Conservation (phyloP, 106 monocot genomes). For the Agapanthus africanus region DNA sequence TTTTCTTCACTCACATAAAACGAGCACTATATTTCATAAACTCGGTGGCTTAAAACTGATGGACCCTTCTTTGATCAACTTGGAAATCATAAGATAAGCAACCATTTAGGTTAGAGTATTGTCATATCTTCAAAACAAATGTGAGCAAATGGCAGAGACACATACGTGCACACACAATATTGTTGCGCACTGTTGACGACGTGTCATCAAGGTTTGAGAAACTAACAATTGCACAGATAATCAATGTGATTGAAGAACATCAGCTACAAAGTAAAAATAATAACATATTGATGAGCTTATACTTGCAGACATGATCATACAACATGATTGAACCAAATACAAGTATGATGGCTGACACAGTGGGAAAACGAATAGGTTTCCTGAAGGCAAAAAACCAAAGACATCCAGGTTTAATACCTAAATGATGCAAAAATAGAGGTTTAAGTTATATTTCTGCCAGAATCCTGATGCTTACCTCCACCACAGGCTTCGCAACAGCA, state of each 20-base stretch:
- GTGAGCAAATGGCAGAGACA: too few species aligned
- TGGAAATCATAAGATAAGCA: not conserved
- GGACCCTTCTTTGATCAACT: not conserved
- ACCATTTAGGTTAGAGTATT: not conserved
- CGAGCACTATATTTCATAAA: too few species aligned
- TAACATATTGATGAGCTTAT: not conserved
- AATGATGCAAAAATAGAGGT: too few species aligned
- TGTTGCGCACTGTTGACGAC: not conserved
- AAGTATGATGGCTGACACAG: too few species aligned
- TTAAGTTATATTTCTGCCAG: too few species aligned
- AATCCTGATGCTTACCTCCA: slow-evolving; percentile 65
- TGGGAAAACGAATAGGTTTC: not conserved
- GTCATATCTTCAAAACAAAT: not conserved
- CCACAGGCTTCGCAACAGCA: slow-evolving; percentile 71
- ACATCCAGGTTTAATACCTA: too few species aligned
- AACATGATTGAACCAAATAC: not conserved
- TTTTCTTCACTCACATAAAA: not conserved
- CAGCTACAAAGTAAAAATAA: not conserved
- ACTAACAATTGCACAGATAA: not conserved
- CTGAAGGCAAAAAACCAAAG: not conserved
- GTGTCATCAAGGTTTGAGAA: not conserved
- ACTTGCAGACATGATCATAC: not conserved
- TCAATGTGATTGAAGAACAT: not conserved
- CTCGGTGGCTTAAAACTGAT: too few species aligned
- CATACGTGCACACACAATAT: too few species aligned